A percentile compares a stretch with the other conserved stretches of the same genome.
phyloP scores from a whole-genome alignment of 257 asterid species.

The Scutellaria barbata region DNA sequence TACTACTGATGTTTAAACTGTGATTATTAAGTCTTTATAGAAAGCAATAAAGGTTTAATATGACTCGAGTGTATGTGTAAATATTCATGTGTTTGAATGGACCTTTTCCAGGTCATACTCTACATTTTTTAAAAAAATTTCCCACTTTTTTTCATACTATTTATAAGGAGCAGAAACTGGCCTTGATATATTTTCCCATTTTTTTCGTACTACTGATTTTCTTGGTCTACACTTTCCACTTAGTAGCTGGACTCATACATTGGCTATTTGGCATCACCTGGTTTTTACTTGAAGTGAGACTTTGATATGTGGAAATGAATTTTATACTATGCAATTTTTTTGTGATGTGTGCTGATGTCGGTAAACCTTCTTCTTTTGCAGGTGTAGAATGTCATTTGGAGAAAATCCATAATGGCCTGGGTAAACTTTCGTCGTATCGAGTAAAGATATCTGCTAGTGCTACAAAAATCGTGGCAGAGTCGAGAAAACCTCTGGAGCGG shows the following conservation, averaged over 20 bases:
- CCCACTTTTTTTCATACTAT: background rate
- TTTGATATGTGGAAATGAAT: conserved; percentile 2
- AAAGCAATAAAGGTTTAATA: background rate
- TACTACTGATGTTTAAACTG: background rate
- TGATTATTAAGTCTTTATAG: background rate
- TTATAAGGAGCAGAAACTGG: background rate
- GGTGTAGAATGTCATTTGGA: conserved; percentile 70
- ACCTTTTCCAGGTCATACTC: background rate
- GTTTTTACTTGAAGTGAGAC: background rate
- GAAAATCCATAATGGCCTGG: conserved; percentile 56
- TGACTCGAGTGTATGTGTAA: too few species aligned
- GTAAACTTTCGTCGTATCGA: conserved; percentile 44
- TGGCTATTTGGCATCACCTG: background rate
- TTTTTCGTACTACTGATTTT: conserved; percentile 1
- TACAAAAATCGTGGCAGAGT: conserved; percentile 76
- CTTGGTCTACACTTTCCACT: background rate
- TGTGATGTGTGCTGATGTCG: conserved; percentile 4
- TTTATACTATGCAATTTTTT: background rate
- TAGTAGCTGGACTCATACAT: background rate
- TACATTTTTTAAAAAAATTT: too few species aligned
- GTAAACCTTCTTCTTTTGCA: conserved; percentile 38
- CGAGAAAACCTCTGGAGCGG: conserved; percentile 67
- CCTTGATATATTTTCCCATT: background rate
- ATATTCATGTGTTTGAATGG: background rate
- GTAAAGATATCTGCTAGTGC: conserved; percentile 84